Evolutionary conservation across 352 stramenopile species (phyloP).

Genomic region (Phytophthora tentaculata): DNA sequence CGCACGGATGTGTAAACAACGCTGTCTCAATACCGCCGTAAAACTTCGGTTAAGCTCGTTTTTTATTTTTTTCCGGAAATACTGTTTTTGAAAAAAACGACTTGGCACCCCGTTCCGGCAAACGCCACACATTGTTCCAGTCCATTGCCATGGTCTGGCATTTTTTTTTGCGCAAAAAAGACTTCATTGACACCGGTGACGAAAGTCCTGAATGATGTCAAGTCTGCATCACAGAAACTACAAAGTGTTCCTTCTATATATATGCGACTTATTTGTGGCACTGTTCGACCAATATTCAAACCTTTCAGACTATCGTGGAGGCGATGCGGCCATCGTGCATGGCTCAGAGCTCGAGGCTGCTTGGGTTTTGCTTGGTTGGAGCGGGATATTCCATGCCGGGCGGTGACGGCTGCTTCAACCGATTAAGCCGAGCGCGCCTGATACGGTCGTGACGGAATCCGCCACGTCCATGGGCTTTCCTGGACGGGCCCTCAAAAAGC

Average conservation of each 20-base stretch:
- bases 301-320: not conserved
- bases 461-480: no score
- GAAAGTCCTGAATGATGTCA: not conserved
- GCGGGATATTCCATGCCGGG: no score
- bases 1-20: no score
- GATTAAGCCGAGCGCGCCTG: no score
- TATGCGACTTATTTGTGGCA: not conserved
- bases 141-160: not conserved
- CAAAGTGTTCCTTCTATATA: constrained; percentile 3
- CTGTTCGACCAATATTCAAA: not conserved
- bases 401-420: no score
- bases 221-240: not conserved
- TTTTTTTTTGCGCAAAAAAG: not conserved
- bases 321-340: not conserved
- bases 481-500: no score
- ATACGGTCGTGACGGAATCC: no score
- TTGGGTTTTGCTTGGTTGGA: not conserved
- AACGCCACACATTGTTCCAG: not conserved
- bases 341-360: not conserved
- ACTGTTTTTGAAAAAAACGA: not conserved
- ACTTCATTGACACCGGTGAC: not conserved
- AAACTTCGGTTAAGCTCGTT: not conserved
- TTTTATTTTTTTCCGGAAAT: no score
- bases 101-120: not conserved
- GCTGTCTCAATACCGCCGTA: no score